Evolutionary conservation across 257 asterid species (phyloP), one percentile per base, ranked within the genome.

Genomic region (Plantago major): DNA sequence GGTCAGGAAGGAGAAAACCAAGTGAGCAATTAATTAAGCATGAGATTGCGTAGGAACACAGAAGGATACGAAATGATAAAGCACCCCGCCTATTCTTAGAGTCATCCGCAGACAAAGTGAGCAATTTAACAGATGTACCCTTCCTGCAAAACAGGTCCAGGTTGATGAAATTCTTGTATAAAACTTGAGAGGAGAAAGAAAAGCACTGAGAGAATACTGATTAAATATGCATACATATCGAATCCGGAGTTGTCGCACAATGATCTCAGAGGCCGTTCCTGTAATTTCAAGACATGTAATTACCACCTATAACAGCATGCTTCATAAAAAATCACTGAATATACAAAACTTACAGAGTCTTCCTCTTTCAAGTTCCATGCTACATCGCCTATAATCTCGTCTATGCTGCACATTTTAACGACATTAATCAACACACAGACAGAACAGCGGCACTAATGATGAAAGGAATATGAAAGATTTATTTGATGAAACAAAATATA

Each of bases 51-150:
- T 33, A 33, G 40, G 40, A 7, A 42, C 47, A 45, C n/a, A 51
- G 30, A 82, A 93, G 97, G 97, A 93, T 93, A 93, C 99, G 80
- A 42, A 88, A 81, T 57, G 88, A 75, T 67, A 75, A 58, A 71
- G 71, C 86, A 62, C 95, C 96, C 75, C 79, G 72, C 79, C 74
- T 81, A 79, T 82, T 93, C 75, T 79, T 76, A 60, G 88, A 76
- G 40, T 93, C 96, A 60, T 93, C 99, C 64, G 78, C 79, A 61
- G 96, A 62, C 38, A 84, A 78, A 9, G 78, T 81, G 69, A 89
- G 91, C 83, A 93, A 67, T 74, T 85, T 93, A 59, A 74, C 69
- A 63, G 96, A 88, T 71, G 79, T 90, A 42, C 78, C 68, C 57
- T 73, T 82, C 93, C 99, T 93, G 79, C 19, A 50, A 69, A 77